Evolutionary conservation across 2,329 filamentous ascomycete species (phyloP).

Genomic region (Colletotrichum sp.): DNA sequence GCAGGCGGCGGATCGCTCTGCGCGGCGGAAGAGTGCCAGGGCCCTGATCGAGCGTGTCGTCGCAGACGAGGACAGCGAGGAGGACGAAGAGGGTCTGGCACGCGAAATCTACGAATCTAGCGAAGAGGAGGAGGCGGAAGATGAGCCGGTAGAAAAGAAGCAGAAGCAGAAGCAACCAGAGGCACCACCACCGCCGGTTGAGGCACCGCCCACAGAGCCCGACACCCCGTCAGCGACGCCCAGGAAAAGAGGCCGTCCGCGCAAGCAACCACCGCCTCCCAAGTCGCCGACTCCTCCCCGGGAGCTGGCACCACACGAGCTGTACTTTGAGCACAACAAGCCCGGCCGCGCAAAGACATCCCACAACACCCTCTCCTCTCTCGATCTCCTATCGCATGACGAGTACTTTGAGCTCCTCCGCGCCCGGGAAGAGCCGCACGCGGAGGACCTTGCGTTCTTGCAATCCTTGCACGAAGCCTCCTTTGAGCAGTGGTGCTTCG

Average conservation of each 20-base stretch:
- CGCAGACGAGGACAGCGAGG: constrained; percentile 68
- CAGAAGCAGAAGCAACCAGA: not conserved
- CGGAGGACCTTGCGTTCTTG: constrained; percentile 72
- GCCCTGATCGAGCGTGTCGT: constrained; percentile 76
- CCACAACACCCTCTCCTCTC: constrained; percentile 78
- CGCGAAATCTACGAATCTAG: constrained; percentile 70
- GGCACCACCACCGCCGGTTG: constrained; percentile 33
- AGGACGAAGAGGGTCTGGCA: constrained; percentile 73
- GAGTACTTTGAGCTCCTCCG: constrained; percentile 81
- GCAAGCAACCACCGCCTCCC: constrained; percentile 46
- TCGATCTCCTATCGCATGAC: constrained; percentile 84
- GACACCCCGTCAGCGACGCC: constrained; percentile 51
- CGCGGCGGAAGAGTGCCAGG: constrained; percentile 82
- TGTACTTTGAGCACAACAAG: constrained; percentile 93
- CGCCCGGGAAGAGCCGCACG: constrained; percentile 71
- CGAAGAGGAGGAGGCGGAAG: constrained; percentile 47
- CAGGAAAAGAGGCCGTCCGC: constrained; percentile 40
- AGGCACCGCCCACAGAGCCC: constrained; percentile 31
- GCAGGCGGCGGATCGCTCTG: constrained; percentile 82
- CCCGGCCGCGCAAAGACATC: constrained; percentile 84
- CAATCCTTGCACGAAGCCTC: constrained; percentile 78
- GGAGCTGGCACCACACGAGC: constrained; percentile 84
- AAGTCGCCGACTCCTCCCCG: constrained; percentile 80
- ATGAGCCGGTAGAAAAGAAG: constrained; percentile 13
- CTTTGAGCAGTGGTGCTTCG: constrained; percentile 92